Conservation (phyloP, 768 basidiomycete species). For the Russula lepida region DNA sequence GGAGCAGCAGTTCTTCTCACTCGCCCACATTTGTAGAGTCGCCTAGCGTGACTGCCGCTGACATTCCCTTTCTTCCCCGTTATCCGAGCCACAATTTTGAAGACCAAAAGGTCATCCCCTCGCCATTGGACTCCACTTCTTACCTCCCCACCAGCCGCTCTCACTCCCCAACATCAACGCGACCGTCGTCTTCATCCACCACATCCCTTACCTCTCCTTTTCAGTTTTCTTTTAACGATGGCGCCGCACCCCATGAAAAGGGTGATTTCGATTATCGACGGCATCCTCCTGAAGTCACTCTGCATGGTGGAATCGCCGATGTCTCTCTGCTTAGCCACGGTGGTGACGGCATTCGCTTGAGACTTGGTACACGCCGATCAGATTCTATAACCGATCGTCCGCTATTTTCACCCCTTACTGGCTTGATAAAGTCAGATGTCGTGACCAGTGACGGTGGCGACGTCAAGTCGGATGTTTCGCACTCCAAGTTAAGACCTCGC, state of each 20-base stretch:
- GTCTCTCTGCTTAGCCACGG: conserved; percentile 47
- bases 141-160: conserved; percentile 65
- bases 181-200: conserved; percentile 49
- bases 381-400: conserved; percentile 43
- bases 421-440: conserved; percentile 44
- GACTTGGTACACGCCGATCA: conserved; percentile 42
- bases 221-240: conserved; percentile 56
- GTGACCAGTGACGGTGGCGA: conserved; percentile 42
- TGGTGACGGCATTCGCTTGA: conserved; percentile 53
- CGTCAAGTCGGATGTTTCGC: conserved; percentile 34
- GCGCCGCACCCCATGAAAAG: conserved; percentile 44
- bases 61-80: conserved; percentile 40
- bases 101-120: conserved; percentile 48
- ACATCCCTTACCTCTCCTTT: conserved; percentile 59
- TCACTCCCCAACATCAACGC: conserved; percentile 59
- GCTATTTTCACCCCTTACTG: conserved; percentile 39
- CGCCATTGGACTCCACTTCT: conserved; percentile 41
- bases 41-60: conserved; percentile 44
- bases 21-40: conserved; percentile 48
- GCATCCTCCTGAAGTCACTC: conserved; percentile 52
- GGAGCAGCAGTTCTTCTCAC: conserved; percentile 39
- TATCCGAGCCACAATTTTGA: conserved; percentile 34
- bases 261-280: conserved; percentile 61
- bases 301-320: conserved; percentile 69
- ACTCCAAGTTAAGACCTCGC: conserved; percentile 21